Evolutionary conservation across 352 stramenopile genomes (phyloP), one percentile per base, ranked within the genome.

Genomic region (Pythium rhizo-oryzae): DNA sequence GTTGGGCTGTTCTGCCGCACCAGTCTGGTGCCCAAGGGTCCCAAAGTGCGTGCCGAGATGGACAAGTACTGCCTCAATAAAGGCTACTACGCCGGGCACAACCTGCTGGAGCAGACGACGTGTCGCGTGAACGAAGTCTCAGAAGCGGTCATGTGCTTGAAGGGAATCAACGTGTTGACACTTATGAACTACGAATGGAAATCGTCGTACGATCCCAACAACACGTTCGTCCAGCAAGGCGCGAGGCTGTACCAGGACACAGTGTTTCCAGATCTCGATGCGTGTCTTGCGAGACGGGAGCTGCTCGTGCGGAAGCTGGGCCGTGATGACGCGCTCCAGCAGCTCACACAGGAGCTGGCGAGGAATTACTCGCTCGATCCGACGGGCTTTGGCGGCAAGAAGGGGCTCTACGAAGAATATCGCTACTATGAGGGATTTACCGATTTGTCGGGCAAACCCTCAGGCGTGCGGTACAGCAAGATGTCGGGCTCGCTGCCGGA

Each of bases 111-210:
- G n/a, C 59, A 67, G 18, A 43, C n/a, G 8, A 37, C 11, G 4
- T 73, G 67, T 33, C 54, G 62, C n/a, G 62, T 69, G 62, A 69
- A 64, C 54, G 62, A 69, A 59, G 62, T 69, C 2, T 69, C 54
- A 0, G 62, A 69, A 8, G 62, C 62, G 0, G 46, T 64, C 21
- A 69, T 69, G 62, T 75, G 68, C 18, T 30, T 75, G 30, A 75
- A 75, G 35, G 62, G 68, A 0, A 68, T 71, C 41, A 59, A 71
- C 24, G 68, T 66, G 25, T 30, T 57, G 8, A 58, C 30, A 13
- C 52, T 75, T 1, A 37, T 75, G 30, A 75, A 75, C 58, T 65
- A 69, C 52, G 68, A 75, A 43, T 75, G 68, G 68, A 35, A 67
- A 35, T 59, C 62, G 23, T 43, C 37, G 37, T 43, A 43, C 37